Evolutionary conservation across 1,284 basidiomycete genomes (phyloP).

Genomic region (Anthracocystis setariae): DNA sequence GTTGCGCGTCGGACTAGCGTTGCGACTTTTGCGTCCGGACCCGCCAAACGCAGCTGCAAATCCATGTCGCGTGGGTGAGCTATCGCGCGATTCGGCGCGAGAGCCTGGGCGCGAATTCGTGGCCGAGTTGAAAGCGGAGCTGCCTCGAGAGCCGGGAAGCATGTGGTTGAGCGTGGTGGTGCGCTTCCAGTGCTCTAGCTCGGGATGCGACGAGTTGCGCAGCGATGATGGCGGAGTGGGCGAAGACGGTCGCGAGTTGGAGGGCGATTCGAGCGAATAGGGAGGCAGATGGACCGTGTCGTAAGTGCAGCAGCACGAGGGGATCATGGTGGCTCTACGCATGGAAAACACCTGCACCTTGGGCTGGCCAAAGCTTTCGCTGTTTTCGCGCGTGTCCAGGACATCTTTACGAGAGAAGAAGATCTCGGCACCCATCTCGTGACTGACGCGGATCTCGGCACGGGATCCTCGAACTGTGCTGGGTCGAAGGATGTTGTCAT

Average conservation of each 20-base stretch:
- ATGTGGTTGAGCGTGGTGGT: conserved; percentile 53
- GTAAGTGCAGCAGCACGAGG: conserved; percentile 61
- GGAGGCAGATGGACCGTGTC: conserved; percentile 66
- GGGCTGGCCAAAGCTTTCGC: conserved; percentile 60
- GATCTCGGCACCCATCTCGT: conserved; percentile 64
- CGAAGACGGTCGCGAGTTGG: conserved; percentile 53
- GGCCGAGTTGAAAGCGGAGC: conserved; percentile 43
- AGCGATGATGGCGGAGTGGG: conserved; percentile 42
- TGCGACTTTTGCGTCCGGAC: conserved; percentile 46
- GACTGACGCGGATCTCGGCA: conserved; percentile 62
- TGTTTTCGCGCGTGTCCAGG: conserved; percentile 54
- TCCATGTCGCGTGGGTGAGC: conserved; percentile 54
- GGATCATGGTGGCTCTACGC: conserved; percentile 56
- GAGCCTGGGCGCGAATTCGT: conserved; percentile 45
- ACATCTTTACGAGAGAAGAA: conserved; percentile 64
- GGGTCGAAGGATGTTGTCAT: conserved; percentile 62
- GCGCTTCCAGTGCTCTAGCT: conserved; percentile 58
- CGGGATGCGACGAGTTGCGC: conserved; percentile 43
- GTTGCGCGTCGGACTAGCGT: conserved; percentile 44
- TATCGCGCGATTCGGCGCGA: conserved; percentile 48
- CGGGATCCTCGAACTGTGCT: conserved; percentile 62
- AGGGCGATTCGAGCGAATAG: conserved; percentile 61
- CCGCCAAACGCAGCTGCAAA: conserved; percentile 43
- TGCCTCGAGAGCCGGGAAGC: conserved; percentile 49
- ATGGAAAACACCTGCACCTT: conserved; percentile 67